Percentiles rank a stretch among this genome's conserved stretches.
These are phyloP conservation scores for Scortechinia acanthostroma DNA, from an alignment of 2,329 filamentous ascomycete species.

Conservation along the genomic window DNA sequence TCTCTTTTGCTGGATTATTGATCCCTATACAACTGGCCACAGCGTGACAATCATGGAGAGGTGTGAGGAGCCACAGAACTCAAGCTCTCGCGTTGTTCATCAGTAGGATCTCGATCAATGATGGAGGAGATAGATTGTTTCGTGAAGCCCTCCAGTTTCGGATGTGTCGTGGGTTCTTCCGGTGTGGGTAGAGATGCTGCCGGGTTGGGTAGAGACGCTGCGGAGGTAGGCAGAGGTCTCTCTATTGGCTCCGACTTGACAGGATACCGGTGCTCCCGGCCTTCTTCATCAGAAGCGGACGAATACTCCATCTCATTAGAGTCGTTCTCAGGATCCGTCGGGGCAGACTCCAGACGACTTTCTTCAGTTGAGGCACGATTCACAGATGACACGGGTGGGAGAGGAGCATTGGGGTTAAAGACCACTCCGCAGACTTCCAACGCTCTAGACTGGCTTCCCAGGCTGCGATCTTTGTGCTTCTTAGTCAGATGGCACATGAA, in stretches of 20 bases:
- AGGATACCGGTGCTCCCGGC: background rate
- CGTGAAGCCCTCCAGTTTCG: constrained; percentile 15
- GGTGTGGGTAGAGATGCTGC: no score
- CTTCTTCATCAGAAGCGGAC: background rate
- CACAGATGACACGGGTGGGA: constrained; percentile 17
- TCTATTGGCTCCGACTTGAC: background rate
- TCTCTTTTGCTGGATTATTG: no score
- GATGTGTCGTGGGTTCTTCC: constrained; percentile 6
- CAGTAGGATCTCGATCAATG: constrained; percentile 22
- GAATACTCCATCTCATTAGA: background rate
- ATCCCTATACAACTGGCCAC: no score
- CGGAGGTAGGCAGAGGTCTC: background rate
- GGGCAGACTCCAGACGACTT: constrained; percentile 17
- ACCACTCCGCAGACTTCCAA: constrained; percentile 26
- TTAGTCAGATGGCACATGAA: constrained; percentile 31
- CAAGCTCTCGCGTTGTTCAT: no score
- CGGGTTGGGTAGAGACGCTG: constrained; percentile 6
- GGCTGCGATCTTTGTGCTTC: constrained; percentile 27
- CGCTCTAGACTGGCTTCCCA: constrained; percentile 26
- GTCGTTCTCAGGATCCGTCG: constrained; percentile 17
- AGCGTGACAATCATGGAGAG: no score
- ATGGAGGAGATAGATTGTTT: constrained; percentile 28
- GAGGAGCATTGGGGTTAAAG: constrained; percentile 22
- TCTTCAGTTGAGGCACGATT: constrained; percentile 23
- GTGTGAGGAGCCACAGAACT: no score